A percentile compares a stretch with the other conserved stretches of the same genome.
These are phyloP conservation scores for Pestalotiopsis sp. DNA, from an alignment of 2,329 filamentous ascomycete genomes.

Conservation along the genomic window DNA sequence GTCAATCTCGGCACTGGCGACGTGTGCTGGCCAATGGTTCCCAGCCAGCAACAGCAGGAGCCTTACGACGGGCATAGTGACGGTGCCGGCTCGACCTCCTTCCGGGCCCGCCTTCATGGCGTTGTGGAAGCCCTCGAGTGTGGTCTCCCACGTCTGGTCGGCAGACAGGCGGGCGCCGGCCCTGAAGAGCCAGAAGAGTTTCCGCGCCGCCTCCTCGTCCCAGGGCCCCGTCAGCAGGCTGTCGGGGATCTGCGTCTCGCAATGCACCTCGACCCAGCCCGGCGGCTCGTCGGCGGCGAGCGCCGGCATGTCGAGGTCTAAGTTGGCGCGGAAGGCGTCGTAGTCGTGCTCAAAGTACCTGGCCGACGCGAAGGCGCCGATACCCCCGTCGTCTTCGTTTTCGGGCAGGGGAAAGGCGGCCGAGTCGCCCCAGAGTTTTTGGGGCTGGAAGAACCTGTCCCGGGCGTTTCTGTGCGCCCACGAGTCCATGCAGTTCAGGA, in stretches of 20 bases:
- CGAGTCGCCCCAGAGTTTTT: slow-evolving; percentile 27
- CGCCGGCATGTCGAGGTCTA: slow-evolving; percentile 21
- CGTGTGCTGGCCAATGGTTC: slow-evolving; percentile 14
- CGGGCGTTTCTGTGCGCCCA: slow-evolving; percentile 46
- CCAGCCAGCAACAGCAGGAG: slow-evolving; percentile 13
- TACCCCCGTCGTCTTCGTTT: slow-evolving; percentile 23
- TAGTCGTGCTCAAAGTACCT: slow-evolving; percentile 29
- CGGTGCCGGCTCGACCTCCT: background rate
- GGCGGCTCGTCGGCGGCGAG: slow-evolving; percentile 18
- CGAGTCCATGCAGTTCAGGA: slow-evolving; percentile 50
- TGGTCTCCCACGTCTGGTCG: slow-evolving; percentile 45
- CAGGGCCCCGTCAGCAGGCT: slow-evolving; percentile 45
- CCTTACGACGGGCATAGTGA: slow-evolving; percentile 14
- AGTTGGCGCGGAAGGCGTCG: slow-evolving; percentile 21
- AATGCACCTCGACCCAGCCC: slow-evolving; percentile 40
- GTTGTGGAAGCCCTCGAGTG: slow-evolving; percentile 38
- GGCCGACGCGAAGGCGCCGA: slow-evolving; percentile 20
- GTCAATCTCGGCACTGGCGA: slow-evolving; percentile 6
- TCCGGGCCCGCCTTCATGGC: slow-evolving; percentile 25
- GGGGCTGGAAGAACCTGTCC: slow-evolving; percentile 37
- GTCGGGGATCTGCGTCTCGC: slow-evolving; percentile 40
- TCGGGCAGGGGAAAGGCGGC: slow-evolving; percentile 15
- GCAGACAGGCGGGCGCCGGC: slow-evolving; percentile 37
- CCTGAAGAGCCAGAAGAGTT: slow-evolving; percentile 49
- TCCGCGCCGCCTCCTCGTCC: slow-evolving; percentile 40